Evolutionary conservation across 2,329 filamentous ascomycete genomes (phyloP).

Genomic region (Pseudogymnoascus sp.): DNA sequence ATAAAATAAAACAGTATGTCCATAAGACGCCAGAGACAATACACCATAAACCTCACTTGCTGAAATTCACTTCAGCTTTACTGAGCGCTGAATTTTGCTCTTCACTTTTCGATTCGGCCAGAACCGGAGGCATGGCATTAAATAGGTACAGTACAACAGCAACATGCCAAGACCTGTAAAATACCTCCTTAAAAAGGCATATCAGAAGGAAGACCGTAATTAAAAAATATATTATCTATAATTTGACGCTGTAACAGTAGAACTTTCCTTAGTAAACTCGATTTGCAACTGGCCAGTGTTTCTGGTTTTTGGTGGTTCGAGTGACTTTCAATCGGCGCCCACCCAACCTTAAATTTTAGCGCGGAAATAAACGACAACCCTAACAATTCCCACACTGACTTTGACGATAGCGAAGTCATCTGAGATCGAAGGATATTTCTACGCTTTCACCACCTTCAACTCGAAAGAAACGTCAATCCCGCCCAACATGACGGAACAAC

Average conservation of each 20-base stretch:
- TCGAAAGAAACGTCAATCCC: slow-evolving; percentile 27
- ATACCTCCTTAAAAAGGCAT: not conserved
- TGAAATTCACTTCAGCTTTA: not conserved
- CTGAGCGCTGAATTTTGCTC: not conserved
- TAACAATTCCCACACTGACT: slow-evolving; percentile 4
- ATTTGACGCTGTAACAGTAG: not conserved
- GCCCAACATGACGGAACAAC: slow-evolving; percentile 29
- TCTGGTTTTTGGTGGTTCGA: not conserved
- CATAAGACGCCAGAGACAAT: not conserved
- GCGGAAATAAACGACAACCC: slow-evolving; percentile 4
- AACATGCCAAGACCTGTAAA: not conserved
- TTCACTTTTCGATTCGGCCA: not conserved
- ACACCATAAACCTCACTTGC: not conserved
- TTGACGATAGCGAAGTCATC: slow-evolving; percentile 4
- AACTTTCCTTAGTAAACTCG: not conserved
- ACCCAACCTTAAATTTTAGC: slow-evolving; percentile 5
- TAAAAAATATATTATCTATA: not conserved
- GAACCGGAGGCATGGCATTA: not conserved
- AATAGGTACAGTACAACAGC: not conserved
- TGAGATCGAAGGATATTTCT: slow-evolving; percentile 3
- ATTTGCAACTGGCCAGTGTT: not conserved
- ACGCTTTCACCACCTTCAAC: slow-evolving; percentile 28
- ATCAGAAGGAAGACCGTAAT: not conserved
- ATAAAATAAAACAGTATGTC: not conserved
- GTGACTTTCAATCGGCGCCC: not conserved